Conservation (phyloP, 805 yeast genomes). For the Pichia occidentalis region DNA sequence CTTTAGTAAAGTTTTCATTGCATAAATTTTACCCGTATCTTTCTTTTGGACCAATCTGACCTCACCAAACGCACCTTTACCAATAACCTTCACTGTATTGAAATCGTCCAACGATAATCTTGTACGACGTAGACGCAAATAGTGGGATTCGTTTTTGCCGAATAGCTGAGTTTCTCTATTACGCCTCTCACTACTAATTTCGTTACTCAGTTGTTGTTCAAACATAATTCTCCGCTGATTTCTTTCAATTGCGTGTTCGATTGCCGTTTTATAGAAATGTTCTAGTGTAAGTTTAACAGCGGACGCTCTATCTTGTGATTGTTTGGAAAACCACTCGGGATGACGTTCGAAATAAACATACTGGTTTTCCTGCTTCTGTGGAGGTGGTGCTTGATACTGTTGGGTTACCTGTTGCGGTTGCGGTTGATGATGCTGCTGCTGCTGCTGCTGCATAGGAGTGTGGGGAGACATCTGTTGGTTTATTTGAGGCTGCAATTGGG, state of each 20-base stretch:
- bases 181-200: constrained; percentile 79
- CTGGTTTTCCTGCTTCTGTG: constrained; percentile 27
- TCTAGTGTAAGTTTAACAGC: constrained; percentile 77
- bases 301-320: constrained; percentile 76
- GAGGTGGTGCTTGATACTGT: constrained; percentile 9
- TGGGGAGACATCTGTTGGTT: constrained; percentile 1
- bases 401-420: constrained; percentile 12
- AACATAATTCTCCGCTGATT: constrained; percentile 86
- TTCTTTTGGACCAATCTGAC: constrained; percentile 89
- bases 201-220: constrained; percentile 63
- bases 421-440: constrained; percentile 15
- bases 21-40: constrained; percentile 88
- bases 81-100: constrained; percentile 80
- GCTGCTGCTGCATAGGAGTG: constrained; percentile 14
- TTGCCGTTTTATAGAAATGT: constrained; percentile 78
- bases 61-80: constrained; percentile 98
- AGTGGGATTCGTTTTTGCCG: constrained; percentile 86
- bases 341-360: constrained; percentile 74
- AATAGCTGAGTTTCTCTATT: constrained; percentile 73
- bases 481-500: not conserved
- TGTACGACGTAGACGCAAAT: constrained; percentile 77
- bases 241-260: constrained; percentile 88
- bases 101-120: constrained; percentile 78
- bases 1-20: constrained; percentile 88
- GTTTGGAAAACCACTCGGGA: constrained; percentile 69